Conservation (phyloP, 2,329 filamentous ascomycete species). For the Colletotrichum gloeosporioides region DNA sequence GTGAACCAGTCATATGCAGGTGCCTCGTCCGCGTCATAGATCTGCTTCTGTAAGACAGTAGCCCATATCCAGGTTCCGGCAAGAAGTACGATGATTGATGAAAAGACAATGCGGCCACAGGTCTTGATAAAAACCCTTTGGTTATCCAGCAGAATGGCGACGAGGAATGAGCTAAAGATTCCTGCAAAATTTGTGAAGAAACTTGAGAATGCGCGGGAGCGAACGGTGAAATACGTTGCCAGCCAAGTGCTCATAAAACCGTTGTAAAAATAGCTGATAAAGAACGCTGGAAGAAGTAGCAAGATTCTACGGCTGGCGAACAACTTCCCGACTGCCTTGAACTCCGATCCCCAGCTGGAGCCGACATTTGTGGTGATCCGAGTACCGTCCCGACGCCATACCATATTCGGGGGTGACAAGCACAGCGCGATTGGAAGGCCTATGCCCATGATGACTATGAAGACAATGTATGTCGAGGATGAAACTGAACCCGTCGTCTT, state of each 20-base stretch:
- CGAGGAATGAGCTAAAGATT: conserved; percentile 5
- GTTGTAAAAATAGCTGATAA: conserved; percentile 6
- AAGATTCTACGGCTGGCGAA: background rate
- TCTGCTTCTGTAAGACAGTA: conserved; percentile 1
- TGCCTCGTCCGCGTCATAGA: background rate
- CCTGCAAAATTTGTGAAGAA: conserved; percentile 4
- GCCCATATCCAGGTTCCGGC: conserved; percentile 1
- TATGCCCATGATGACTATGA: conserved; percentile 68
- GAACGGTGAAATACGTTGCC: conserved; percentile 1
- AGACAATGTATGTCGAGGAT: conserved; percentile 69
- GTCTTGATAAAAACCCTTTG: background rate
- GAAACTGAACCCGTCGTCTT: conserved; percentile 65
- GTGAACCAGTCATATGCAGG: conserved; percentile 1
- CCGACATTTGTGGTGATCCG: conserved; percentile 45
- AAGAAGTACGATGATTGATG: background rate
- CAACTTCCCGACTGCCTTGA: background rate
- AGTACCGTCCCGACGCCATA: conserved; percentile 67
- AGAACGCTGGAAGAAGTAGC: background rate
- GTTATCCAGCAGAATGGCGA: background rate
- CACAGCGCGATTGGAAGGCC: conserved; percentile 66
- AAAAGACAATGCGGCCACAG: background rate
- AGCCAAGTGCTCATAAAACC: conserved; percentile 13
- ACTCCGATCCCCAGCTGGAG: background rate
- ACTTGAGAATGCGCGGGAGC: conserved; percentile 1
- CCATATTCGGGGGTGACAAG: conserved; percentile 60